phyloP scores from a whole-genome alignment of 2,329 filamentous ascomycete species.

The Fusarium compactum region DNA sequence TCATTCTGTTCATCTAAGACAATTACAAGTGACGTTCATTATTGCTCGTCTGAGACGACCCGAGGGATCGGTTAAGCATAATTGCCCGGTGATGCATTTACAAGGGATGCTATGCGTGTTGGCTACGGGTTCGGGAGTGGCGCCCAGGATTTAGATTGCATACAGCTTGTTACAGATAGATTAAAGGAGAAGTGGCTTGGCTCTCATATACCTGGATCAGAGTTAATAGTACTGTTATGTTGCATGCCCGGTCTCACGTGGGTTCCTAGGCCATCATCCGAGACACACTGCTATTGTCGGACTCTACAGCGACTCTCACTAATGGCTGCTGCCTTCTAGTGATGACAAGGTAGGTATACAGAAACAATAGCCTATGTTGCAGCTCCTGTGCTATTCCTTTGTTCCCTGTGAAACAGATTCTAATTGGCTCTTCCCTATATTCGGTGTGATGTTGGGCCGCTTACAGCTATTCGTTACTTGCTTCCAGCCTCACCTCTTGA shows the following conservation, averaged over 20 bases:
- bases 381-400: not conserved
- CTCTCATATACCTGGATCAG: not conserved
- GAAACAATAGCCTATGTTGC: not conserved
- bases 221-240: not conserved
- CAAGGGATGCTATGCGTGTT: slow-evolving; percentile 14
- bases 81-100: slow-evolving; percentile 3
- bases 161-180: not conserved
- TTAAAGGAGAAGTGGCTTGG: not conserved
- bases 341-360: not conserved
- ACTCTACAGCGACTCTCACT: not conserved
- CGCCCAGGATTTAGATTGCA: slow-evolving; percentile 7
- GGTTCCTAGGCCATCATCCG: not conserved
- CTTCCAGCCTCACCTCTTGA: not conserved
- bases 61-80: not conserved
- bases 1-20: not conserved
- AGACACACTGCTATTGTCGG: not conserved
- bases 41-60: not conserved
- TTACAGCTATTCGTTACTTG: not conserved
- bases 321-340: not conserved
- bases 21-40: not conserved
- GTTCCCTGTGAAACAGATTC: not conserved
- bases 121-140: not conserved
- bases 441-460: not conserved
- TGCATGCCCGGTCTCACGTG: not conserved
- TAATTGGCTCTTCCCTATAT: not conserved